phyloP scores from a whole-genome alignment of 352 stramenopile species.

The Phytophthora chlamydospora region DNA sequence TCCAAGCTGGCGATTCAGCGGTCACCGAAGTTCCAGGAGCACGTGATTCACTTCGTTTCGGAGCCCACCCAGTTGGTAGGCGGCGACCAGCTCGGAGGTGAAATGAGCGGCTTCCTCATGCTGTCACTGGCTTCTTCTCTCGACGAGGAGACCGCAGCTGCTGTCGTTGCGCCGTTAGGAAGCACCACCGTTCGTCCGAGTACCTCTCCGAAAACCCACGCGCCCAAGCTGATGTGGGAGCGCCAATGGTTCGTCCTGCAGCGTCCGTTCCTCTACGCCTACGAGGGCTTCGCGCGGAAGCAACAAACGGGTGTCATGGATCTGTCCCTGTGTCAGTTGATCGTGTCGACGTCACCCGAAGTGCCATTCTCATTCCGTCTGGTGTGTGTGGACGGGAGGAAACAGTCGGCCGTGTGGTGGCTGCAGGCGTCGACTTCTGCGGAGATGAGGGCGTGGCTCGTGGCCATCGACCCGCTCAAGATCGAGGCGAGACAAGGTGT shows the following conservation, averaged over 20 bases:
- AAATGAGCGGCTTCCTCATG: constrained; percentile 84
- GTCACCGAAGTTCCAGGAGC: constrained; percentile 7
- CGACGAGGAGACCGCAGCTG: constrained; percentile 51
- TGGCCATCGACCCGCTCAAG: constrained; percentile 74
- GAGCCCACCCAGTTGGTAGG: constrained; percentile 56
- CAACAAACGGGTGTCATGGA: constrained; percentile 76
- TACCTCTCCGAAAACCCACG: constrained; percentile 11
- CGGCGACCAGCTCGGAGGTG: constrained; percentile 36
- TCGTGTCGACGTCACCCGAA: constrained; percentile 37
- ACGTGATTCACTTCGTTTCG: constrained; percentile 59
- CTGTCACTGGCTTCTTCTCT: constrained; percentile 54
- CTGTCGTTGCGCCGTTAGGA: constrained; percentile 35
- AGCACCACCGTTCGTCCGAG: constrained; percentile 11
- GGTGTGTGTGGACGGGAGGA: constrained; percentile 51
- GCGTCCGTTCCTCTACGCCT: constrained; percentile 77
- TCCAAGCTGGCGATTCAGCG: neutral
- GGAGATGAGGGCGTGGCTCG: constrained; percentile 75
- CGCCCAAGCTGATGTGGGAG: constrained; percentile 45
- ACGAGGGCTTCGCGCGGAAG: constrained; percentile 72
- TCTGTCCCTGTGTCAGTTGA: constrained; percentile 66
- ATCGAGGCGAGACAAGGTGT: constrained; percentile 46
- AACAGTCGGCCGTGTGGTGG: constrained; percentile 75
- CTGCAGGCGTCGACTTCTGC: constrained; percentile 70
- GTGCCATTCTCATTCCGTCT: constrained; percentile 79
- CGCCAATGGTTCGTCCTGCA: constrained; percentile 85